Conservation (phyloP, 257 asterid species). For the Nicotiana attenuata region DNA sequence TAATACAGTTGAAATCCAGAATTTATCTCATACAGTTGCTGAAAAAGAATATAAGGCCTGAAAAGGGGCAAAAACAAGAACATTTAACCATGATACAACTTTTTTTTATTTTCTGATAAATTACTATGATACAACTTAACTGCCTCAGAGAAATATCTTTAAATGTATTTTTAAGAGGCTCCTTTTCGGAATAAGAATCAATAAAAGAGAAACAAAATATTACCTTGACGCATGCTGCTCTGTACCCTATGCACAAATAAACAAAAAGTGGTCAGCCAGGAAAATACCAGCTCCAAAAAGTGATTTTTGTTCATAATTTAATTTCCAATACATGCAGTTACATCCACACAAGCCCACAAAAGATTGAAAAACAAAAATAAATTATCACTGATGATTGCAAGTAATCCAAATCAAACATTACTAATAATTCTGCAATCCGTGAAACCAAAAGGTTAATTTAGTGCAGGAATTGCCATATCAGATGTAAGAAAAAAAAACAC, state of each 20-base stretch:
- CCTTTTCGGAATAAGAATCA: background rate
- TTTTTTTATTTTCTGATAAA: background rate
- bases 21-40: background rate
- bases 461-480: background rate
- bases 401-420: background rate
- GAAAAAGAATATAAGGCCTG: background rate
- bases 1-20: background rate
- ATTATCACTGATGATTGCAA: background rate
- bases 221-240: conserved; percentile 45
- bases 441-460: background rate
- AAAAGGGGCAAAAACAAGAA: background rate
- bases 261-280: conserved; percentile 8
- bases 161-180: background rate
- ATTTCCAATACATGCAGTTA: background rate
- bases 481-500: background rate
- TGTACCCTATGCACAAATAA: conserved; percentile 36
- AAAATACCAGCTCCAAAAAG: background rate
- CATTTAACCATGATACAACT: background rate
- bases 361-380: background rate
- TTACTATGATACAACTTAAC: background rate
- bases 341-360: background rate
- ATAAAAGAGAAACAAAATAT: conserved; percentile 9
- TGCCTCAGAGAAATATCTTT: background rate
- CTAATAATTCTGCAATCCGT: background rate
- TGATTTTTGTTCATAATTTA: background rate